Percentiles rank a stretch among this genome's conserved stretches.
phyloP scores from a whole-genome alignment of 2,329 filamentous ascomycete genomes.

The Fusarium coicis region DNA sequence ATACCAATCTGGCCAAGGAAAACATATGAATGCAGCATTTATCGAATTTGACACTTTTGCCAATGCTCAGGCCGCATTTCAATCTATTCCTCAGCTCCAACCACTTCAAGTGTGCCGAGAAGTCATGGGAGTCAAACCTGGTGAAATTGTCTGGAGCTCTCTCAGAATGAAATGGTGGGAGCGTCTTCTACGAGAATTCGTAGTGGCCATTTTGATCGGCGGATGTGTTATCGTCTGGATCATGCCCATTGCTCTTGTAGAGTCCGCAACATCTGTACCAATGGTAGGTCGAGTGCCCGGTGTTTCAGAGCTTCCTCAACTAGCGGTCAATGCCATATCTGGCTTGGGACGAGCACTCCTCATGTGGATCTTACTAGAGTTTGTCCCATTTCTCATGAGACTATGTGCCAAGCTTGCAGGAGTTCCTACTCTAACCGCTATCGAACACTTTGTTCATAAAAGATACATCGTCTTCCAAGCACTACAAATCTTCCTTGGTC shows the following conservation, averaged over 20 bases:
- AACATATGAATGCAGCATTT: neutral
- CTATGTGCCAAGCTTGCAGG: neutral
- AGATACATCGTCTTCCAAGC: neutral
- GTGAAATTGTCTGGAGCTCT: neutral
- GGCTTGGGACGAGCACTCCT: neutral
- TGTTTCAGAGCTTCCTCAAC: neutral
- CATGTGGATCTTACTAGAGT: rapidly evolving
- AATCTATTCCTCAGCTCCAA: neutral
- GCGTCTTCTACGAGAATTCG: neutral
- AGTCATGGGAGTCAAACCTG: neutral
- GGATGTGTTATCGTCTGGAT: neutral
- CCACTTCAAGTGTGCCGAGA: neutral
- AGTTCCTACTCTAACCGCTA: rapidly evolving
- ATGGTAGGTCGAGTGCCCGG: rapidly evolving
- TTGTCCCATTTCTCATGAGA: neutral
- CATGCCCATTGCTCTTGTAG: neutral
- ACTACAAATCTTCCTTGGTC: neutral
- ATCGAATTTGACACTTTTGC: neutral
- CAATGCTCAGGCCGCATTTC: neutral
- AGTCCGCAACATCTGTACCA: rapidly evolving
- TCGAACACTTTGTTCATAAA: neutral
- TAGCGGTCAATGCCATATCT: neutral
- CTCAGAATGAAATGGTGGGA: neutral
- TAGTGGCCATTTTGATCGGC: rapidly evolving
- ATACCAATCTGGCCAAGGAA: neutral